Conservation (phyloP, 306 rosid species). For the Datisca glomerata region DNA sequence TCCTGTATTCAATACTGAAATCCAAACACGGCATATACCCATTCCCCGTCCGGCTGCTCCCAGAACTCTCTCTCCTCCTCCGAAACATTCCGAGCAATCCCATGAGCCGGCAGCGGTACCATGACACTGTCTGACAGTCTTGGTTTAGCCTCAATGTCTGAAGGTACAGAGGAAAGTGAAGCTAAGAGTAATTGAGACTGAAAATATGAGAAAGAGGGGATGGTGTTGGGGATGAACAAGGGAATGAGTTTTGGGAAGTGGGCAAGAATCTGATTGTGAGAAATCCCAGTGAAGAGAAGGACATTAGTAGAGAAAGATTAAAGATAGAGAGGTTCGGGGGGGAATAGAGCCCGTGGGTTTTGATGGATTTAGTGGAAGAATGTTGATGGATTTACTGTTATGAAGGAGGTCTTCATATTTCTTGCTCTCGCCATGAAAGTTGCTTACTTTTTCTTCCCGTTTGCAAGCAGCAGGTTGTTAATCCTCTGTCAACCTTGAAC, state of each 20-base stretch:
- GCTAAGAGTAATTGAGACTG: conserved; percentile 6
- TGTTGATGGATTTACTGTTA: conserved; percentile 19
- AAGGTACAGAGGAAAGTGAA: conserved; percentile 12
- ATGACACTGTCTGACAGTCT: conserved; percentile 11
- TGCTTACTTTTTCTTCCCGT: no score
- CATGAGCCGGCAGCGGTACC: conserved; percentile 34
- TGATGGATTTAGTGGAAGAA: conserved; percentile 20
- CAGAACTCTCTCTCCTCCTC: conserved; percentile 34
- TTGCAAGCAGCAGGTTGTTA: not conserved
- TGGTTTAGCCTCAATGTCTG: conserved; percentile 7
- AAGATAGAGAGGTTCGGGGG: conserved; percentile 12
- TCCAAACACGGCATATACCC: conserved; percentile 34
- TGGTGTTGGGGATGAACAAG: conserved; percentile 4
- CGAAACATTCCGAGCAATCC: conserved; percentile 14
- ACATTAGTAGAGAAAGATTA: conserved; percentile 22
- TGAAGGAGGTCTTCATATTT: conserved; percentile 15
- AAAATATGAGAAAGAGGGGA: not conserved
- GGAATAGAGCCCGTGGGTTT: conserved; percentile 13
- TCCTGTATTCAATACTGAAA: conserved; percentile 30
- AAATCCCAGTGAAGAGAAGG: conserved; percentile 27
- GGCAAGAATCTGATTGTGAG: conserved; percentile 15
- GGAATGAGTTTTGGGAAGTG: conserved; percentile 3
- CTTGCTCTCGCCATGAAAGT: conserved; percentile 32
- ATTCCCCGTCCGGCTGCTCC: conserved; percentile 36
- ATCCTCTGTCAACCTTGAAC: no score